Evolutionary conservation across 495 filamentous ascomycete species (phyloP).

Genomic region (Bombardia bombarda): DNA sequence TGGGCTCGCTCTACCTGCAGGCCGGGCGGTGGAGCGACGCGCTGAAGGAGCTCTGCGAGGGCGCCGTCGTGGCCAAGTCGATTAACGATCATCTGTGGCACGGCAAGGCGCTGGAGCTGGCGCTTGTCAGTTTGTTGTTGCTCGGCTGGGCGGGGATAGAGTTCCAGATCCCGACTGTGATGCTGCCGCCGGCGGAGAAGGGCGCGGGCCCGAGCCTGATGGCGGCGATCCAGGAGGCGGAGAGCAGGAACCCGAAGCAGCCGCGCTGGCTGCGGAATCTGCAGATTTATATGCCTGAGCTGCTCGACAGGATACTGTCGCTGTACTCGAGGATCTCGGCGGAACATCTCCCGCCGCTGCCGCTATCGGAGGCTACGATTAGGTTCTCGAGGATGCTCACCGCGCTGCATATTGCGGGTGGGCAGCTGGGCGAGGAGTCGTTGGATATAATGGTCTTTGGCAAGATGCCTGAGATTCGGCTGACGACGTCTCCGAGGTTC

Average conservation of each 20-base stretch:
- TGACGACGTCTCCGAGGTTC: slow-evolving; percentile 36
- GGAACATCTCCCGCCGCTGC: slow-evolving; percentile 71
- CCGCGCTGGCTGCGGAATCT: slow-evolving; percentile 36
- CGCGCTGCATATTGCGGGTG: slow-evolving; percentile 59
- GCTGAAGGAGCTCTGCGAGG: slow-evolving; percentile 74
- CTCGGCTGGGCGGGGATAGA: slow-evolving; percentile 79
- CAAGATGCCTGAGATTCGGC: slow-evolving; percentile 18
- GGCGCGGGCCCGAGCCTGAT: slow-evolving; percentile 21
- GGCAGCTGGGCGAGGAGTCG: slow-evolving; percentile 57
- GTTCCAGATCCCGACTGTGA: slow-evolving; percentile 63
- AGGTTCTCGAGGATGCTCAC: slow-evolving; percentile 69
- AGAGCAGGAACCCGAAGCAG: slow-evolving; percentile 32
- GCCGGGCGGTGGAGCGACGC: slow-evolving; percentile 88
- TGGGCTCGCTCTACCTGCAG: slow-evolving; percentile 80
- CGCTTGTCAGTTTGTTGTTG: slow-evolving; percentile 73
- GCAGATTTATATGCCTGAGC: slow-evolving; percentile 36
- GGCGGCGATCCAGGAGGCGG: slow-evolving; percentile 39
- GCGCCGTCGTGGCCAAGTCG: slow-evolving; percentile 65
- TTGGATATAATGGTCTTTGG: slow-evolving; percentile 57
- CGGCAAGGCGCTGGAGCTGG: slow-evolving; percentile 86
- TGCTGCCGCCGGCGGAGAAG: slow-evolving; percentile 41
- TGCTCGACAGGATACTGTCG: slow-evolving; percentile 74
- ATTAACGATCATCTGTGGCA: slow-evolving; percentile 93
- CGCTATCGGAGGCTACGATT: slow-evolving; percentile 75
- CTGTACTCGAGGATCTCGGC: slow-evolving; percentile 76